phyloP scores from a whole-genome alignment of 768 basidiomycete genomes.

The Xanthoconium stramineum region DNA sequence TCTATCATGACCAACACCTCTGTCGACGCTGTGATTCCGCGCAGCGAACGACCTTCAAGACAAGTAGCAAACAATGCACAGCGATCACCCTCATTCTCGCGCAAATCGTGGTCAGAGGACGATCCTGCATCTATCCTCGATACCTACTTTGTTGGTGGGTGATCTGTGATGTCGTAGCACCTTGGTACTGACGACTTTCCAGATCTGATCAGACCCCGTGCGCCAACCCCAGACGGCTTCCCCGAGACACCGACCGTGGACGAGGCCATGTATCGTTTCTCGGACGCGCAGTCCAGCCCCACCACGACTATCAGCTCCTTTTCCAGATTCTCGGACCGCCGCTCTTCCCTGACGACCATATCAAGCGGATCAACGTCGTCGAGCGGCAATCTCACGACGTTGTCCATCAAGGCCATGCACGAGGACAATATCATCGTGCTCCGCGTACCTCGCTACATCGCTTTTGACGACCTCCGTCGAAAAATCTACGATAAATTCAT shows the following conservation, averaged over 20 bases:
- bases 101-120: constrained; percentile 23
- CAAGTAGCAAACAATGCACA: constrained; percentile 8
- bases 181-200: constrained; percentile 1
- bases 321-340: constrained; percentile 15
- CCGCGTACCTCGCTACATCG: constrained; percentile 44
- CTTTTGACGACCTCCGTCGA: constrained; percentile 52
- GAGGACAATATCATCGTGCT: constrained; percentile 62
- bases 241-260: constrained; percentile 23
- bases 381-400: constrained; percentile 22
- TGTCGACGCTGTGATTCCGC: constrained; percentile 55
- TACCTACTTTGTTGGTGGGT: constrained; percentile 40
- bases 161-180: neutral
- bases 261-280: constrained; percentile 3
- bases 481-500: constrained; percentile 65
- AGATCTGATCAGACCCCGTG: constrained; percentile 24
- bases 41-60: constrained; percentile 19
- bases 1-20: constrained; percentile 58
- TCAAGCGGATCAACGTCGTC: constrained; percentile 37
- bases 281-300: constrained; percentile 8
- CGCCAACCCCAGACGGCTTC: constrained; percentile 8
- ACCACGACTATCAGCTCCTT: constrained; percentile 4
- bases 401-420: constrained; percentile 65
- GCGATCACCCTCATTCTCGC: constrained; percentile 12
- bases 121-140: constrained; percentile 40
- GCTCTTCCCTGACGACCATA: constrained; percentile 31